A percentile compares a stretch with the other conserved stretches of the same genome.
Evolutionary conservation across 805 yeast species (phyloP).

Genomic region (Sugiyamaella mastotermitis): DNA sequence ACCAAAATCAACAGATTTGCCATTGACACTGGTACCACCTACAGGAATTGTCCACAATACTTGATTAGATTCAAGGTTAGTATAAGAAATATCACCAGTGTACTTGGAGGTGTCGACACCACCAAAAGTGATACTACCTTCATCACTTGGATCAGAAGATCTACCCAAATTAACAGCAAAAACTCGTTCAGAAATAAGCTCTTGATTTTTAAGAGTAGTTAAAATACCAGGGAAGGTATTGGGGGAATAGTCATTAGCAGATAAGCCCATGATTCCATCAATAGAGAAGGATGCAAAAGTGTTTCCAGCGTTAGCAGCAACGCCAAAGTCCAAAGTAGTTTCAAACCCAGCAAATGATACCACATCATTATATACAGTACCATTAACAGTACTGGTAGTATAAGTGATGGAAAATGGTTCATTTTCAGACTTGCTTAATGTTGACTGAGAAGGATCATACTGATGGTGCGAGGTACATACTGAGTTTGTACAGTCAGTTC

Average conservation of each 20-base stretch:
- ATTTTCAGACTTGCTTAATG: conserved; percentile 15
- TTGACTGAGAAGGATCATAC: conserved; percentile 12
- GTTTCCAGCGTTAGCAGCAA: conserved; percentile 46
- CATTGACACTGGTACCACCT: conserved; percentile 34
- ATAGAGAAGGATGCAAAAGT: conserved; percentile 47
- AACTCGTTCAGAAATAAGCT: conserved; percentile 26
- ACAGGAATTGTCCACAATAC: conserved; percentile 47
- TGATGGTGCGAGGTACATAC: conserved; percentile 36
- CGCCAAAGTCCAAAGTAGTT: conserved; percentile 41
- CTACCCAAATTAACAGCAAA: conserved; percentile 44
- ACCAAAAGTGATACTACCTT: conserved; percentile 40
- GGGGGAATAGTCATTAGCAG: conserved; percentile 38
- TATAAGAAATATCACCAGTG: conserved; percentile 37
- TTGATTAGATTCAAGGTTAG: conserved; percentile 27
- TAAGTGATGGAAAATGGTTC: conserved; percentile 44
- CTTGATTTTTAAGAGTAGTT: conserved; percentile 20
- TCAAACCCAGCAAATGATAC: conserved; percentile 35
- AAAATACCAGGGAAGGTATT: conserved; percentile 27
- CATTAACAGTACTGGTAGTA: conserved; percentile 49
- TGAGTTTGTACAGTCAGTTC: conserved; percentile 40
- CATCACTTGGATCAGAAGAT: conserved; percentile 24
- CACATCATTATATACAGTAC: conserved; percentile 39
- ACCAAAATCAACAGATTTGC: conserved; percentile 31
- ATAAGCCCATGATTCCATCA: conserved; percentile 57
- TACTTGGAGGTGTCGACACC: conserved; percentile 40